These are phyloP conservation scores for Cicer cuneatum DNA, from an alignment of 306 rosid species.

Conservation along the genomic window DNA sequence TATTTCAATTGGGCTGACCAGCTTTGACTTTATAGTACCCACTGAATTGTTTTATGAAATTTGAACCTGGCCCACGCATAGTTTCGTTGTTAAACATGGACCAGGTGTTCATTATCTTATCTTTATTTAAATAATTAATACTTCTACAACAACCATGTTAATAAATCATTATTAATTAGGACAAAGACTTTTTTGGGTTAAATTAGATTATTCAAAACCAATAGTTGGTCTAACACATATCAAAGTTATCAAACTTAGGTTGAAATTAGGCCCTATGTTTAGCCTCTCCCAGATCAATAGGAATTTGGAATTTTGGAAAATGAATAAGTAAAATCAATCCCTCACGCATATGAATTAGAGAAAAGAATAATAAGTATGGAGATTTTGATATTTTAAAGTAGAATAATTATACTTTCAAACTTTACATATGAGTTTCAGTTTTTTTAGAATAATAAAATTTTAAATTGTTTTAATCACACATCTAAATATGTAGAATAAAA, in stretches of 20 bases:
- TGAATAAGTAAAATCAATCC: conserved; percentile 39
- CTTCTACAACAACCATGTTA: conserved; percentile 4
- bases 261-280: conserved; percentile 36
- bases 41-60: background rate
- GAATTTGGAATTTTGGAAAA: conserved; percentile 32
- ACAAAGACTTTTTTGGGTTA: background rate
- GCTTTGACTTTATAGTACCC: background rate
- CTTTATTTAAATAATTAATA: conserved; percentile 1
- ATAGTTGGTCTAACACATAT: conserved; percentile 36
- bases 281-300: conserved; percentile 3
- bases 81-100: conserved; percentile 3
- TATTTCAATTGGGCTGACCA: conserved; percentile 33
- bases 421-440: background rate
- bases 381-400: background rate
- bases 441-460: background rate
- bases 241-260: conserved; percentile 29
- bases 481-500: too few relatives aligned
- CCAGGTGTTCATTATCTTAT: conserved; percentile 27
- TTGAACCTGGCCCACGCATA: conserved; percentile 7
- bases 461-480: background rate
- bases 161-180: conserved; percentile 3
- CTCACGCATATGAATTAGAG: conserved; percentile 13
- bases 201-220: conserved; percentile 26
- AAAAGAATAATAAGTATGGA: too few relatives aligned
- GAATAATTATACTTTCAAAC: conserved; percentile 29